These are phyloP conservation scores for Cladophialophora yegresii DNA, from an alignment of 2,329 filamentous ascomycete species.

Conservation along the genomic window DNA sequence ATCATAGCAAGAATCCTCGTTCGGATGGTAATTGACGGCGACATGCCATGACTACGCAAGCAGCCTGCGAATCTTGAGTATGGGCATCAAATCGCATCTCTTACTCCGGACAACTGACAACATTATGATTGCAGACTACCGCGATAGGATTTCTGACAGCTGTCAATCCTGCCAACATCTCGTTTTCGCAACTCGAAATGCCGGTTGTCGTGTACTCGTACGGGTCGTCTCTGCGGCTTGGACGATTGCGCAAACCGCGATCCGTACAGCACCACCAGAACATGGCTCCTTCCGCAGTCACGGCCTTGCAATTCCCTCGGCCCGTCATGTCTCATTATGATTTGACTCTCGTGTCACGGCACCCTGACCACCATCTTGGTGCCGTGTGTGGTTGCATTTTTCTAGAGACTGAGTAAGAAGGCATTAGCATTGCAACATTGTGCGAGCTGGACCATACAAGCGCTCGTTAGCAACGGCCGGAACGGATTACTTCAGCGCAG, in stretches of 20 bases:
- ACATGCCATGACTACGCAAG: slow-evolving; percentile 13
- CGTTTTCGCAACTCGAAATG: neutral
- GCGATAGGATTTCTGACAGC: slow-evolving; percentile 1
- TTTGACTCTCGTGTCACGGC: neutral
- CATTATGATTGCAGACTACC: neutral
- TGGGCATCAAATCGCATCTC: neutral
- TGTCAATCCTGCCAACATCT: neutral
- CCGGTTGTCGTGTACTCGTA: neutral
- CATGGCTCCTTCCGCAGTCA: neutral
- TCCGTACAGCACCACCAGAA: neutral
- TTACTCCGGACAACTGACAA: neutral
- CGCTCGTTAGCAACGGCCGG: slow-evolving; percentile 10
- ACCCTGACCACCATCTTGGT: neutral
- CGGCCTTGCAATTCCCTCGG: neutral
- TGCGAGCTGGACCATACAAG: neutral
- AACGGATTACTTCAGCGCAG: slow-evolving; percentile 23
- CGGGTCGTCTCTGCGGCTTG: slow-evolving; percentile 13
- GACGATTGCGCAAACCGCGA: neutral
- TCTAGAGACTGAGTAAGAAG: slow-evolving; percentile 15
- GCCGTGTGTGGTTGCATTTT: neutral
- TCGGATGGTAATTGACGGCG: neutral
- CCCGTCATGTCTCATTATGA: neutral
- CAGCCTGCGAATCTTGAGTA: neutral
- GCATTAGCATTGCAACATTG: slow-evolving; percentile 6
- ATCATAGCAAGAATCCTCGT: neutral